Conservation (phyloP, 1,284 basidiomycete genomes). For the Boletus sp. region DNA sequence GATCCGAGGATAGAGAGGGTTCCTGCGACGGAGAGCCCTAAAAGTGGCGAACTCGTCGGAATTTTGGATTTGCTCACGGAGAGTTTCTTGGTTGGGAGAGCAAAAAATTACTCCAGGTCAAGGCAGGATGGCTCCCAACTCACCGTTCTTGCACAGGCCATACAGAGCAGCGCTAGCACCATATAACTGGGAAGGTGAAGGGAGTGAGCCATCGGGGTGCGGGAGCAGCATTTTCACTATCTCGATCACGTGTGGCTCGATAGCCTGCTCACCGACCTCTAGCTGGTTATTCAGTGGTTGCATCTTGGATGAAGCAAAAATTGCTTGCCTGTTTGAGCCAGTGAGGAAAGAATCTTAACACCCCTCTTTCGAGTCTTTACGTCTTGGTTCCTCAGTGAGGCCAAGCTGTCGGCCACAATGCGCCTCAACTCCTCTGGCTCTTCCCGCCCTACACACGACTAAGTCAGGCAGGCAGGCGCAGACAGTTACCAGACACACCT, state of each 20-base stretch:
- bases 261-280: conserved; percentile 6
- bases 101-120: not conserved
- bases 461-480: not conserved
- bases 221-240: conserved; percentile 10
- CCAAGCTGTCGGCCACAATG: not conserved
- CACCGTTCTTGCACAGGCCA: conserved; percentile 9
- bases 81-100: not conserved
- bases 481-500: not conserved
- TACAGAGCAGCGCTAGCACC: conserved; percentile 2
- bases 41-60: not conserved
- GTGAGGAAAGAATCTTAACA: not conserved
- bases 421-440: not conserved
- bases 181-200: not conserved
- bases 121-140: not conserved
- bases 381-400: not conserved
- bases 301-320: not conserved
- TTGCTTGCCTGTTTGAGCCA: conserved; percentile 4
- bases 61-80: not conserved
- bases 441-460: not conserved
- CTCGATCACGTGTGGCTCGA: not conserved
- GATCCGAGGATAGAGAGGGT: not conserved
- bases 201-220: not conserved
- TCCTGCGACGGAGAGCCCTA: no score
- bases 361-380: not conserved
- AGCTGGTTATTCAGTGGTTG: not conserved